Percentiles rank a stretch among this genome's conserved stretches.
Conservation (phyloP, 495 filamentous ascomycete genomes). For the Tetracladium setigerum region DNA sequence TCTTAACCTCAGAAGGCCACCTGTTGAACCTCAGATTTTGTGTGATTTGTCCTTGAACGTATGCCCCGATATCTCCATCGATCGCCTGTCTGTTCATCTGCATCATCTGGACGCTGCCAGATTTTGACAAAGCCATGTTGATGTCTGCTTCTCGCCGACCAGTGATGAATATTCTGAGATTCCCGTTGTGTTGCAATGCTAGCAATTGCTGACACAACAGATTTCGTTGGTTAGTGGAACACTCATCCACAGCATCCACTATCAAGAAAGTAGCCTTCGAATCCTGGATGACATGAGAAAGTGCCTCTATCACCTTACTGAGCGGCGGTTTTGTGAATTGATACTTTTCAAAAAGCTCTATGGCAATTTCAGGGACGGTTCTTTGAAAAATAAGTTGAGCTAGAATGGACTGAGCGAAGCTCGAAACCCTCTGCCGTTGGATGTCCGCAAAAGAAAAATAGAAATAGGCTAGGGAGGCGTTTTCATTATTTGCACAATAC, state of each 20-base stretch:
- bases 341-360: neutral
- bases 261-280: neutral
- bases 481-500: slow-evolving; percentile 22
- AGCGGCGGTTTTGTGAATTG: neutral
- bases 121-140: too few relatives aligned
- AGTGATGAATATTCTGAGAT: too few relatives aligned
- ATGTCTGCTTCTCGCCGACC: too few relatives aligned
- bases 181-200: too few relatives aligned
- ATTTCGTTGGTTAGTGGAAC: too few relatives aligned
- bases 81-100: too few relatives aligned
- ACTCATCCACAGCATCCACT: slow-evolving; percentile 1
- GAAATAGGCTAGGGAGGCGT: slow-evolving; percentile 20
- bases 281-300: too few relatives aligned
- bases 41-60: neutral
- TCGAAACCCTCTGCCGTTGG: slow-evolving; percentile 12
- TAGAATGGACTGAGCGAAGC: neutral
- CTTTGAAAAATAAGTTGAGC: too few relatives aligned
- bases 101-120: too few relatives aligned
- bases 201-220: too few relatives aligned
- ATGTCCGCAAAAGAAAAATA: slow-evolving; percentile 26
- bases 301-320: too few relatives aligned
- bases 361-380: too few relatives aligned
- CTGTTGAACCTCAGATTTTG: neutral
- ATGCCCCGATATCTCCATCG: neutral
- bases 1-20: neutral